phyloP scores from a whole-genome alignment of 768 basidiomycete genomes.

The Pleurotus pulmonarius region DNA sequence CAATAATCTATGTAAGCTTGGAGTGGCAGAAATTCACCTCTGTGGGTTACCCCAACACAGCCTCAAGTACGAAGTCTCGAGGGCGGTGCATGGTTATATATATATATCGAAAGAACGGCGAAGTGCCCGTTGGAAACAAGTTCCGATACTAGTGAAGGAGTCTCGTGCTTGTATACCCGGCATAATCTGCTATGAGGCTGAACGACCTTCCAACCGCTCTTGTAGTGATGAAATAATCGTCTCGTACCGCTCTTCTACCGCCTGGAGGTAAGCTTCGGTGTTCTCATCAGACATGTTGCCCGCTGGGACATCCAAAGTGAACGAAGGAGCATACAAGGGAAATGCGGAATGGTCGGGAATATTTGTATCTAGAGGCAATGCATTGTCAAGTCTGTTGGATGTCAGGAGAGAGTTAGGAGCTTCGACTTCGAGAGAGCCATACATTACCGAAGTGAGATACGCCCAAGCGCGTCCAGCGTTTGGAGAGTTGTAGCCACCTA shows the following conservation, averaged over 20 bases:
- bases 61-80: no score
- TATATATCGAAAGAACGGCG: no score
- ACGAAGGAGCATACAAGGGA: constrained; percentile 74
- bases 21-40: no score
- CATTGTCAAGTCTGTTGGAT: constrained; percentile 42
- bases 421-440: constrained; percentile 20
- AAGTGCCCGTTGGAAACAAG: no score
- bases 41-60: no score
- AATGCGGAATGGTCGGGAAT: constrained; percentile 80
- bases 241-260: constrained; percentile 38
- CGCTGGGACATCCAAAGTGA: constrained; percentile 70
- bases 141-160: no score
- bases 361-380: constrained; percentile 52
- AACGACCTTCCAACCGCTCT: constrained; percentile 11
- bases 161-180: no score
- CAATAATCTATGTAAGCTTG: no score
- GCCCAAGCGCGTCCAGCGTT: constrained; percentile 90
- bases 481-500: constrained; percentile 80
- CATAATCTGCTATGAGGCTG: no score
- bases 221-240: constrained; percentile 26
- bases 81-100: no score
- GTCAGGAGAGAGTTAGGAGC: background rate
- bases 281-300: constrained; percentile 79
- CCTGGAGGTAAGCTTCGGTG: constrained; percentile 47
- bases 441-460: constrained; percentile 74